Evolutionary conservation across 1,284 basidiomycete species (phyloP).

Genomic region (Papiliotrema nemorosa): DNA sequence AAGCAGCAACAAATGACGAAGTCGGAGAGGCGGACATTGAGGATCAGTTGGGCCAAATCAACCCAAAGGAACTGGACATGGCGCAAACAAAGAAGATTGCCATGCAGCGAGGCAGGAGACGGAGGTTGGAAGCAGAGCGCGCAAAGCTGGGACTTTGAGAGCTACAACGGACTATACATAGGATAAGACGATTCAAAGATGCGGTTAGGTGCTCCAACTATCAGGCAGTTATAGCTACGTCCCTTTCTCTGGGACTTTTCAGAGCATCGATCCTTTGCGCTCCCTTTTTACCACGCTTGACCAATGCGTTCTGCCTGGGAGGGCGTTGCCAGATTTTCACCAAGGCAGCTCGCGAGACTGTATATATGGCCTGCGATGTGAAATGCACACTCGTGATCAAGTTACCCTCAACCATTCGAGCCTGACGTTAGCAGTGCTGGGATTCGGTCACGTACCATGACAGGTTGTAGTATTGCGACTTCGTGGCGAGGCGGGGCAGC

Average conservation of each 20-base stretch:
- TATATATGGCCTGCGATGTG: constrained; percentile 69
- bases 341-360: constrained; percentile 65
- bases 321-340: constrained; percentile 82
- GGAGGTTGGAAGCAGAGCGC: constrained; percentile 41
- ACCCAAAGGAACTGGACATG: constrained; percentile 32
- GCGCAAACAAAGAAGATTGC: constrained; percentile 40
- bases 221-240: constrained; percentile 4
- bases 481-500: constrained; percentile 83
- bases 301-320: constrained; percentile 14
- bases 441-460: constrained; percentile 58
- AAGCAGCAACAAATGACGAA: constrained; percentile 1
- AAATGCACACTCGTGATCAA: constrained; percentile 68
- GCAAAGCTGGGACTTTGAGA: constrained; percentile 17
- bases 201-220: neutral
- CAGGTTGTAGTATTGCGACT: constrained; percentile 84
- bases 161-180: neutral
- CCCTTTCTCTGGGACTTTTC: constrained; percentile 6
- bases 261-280: neutral
- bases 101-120: constrained; percentile 38
- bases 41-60: constrained; percentile 25
- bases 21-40: constrained; percentile 5
- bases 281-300: neutral
- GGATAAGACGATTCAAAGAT: neutral
- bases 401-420: constrained; percentile 73
- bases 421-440: constrained; percentile 49